Evolutionary conservation across 164 flowering plant genomes (phyloP), one percentile per base, ranked within the genome.

Genomic region (Echeveria elegans): DNA sequence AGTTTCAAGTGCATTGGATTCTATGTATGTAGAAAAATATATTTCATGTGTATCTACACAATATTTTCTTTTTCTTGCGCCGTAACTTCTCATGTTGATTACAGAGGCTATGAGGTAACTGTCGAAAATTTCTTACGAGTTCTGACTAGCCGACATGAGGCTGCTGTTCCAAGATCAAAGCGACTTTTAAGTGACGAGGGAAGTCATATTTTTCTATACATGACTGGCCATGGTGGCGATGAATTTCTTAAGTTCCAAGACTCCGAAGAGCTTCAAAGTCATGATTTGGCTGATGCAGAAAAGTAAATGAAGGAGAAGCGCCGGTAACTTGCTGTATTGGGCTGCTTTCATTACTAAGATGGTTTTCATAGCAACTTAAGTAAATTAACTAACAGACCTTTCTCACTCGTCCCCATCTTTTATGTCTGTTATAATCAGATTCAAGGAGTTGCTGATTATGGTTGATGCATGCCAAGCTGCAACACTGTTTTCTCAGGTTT

Each of bases 401-500:
- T 61, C 19, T 19, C 38, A 36, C 11, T 28, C 71, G n/a, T n/a
- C n/a, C n/a, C 16, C 30, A 64, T 7, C 32, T 38, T 56, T 40
- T 30, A 64, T 40, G 41, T 21, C 52, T 8, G 5, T 64, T 26
- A 60, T 38, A 36, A 45, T 43, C 75, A 92, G 99, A 75, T 95
- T 92, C 80, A 92, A 95, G 81, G 99, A 95, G 83, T 77, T 92
- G 76, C 73, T 95, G 76, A 92, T 95, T 73, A 95, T 95, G 97
- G 97, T 95, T 59, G 99, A 95, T 68, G 92, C 99, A 69, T 95
- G 99, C 82, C 97, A 95, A 82, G 99, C 99, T 66, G 88, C 99
- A 31, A 95, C 99, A 67, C 92, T 92, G 53, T 95, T 95, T 77
- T 76, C 79, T 71, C 99, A 90, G 96, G 97, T 89, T 56, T 63